Percentiles rank a stretch among this genome's conserved stretches.
Evolutionary conservation across 192 early-diverging fungal genomes (phyloP).

Genomic region (Gonapodya sp.): DNA sequence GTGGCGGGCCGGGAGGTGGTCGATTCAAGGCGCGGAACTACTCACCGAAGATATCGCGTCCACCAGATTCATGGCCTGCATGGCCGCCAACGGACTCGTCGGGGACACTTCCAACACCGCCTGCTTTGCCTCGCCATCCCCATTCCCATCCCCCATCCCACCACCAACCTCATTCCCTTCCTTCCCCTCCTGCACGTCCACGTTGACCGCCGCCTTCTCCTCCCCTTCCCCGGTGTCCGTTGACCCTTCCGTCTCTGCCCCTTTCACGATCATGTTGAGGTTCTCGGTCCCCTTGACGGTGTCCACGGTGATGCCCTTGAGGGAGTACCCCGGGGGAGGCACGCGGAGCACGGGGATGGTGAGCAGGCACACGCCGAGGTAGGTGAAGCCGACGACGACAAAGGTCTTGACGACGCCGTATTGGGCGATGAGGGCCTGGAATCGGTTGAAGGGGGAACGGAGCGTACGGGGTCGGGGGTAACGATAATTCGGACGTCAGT

Average conservation of each 20-base stretch:
- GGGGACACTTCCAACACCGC: not conserved
- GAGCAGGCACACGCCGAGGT: slow-evolving; percentile 8
- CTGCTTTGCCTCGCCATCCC: not conserved
- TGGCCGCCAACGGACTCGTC: slow-evolving; percentile 21
- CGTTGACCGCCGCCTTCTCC: not conserved
- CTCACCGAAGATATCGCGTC: slow-evolving; percentile 33
- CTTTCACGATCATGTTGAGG: not conserved
- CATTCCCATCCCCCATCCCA: not conserved
- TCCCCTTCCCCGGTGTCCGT: not conserved
- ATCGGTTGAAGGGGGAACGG: not conserved
- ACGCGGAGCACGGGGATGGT: slow-evolving; percentile 43
- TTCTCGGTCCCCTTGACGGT: slow-evolving; percentile 19
- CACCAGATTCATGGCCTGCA: slow-evolving; percentile 31
- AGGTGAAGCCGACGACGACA: slow-evolving; percentile 6
- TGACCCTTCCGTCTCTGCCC: slow-evolving; percentile 7
- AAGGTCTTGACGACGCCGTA: slow-evolving; percentile 2
- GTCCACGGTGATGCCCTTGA: slow-evolving; percentile 50
- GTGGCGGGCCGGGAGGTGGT: too few relatives aligned
- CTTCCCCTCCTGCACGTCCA: not conserved
- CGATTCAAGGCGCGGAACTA: not conserved
- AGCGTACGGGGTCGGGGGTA: not conserved
- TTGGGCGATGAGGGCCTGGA: slow-evolving; percentile 1
- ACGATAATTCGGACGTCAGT: not conserved
- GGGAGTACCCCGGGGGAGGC: slow-evolving; percentile 55
- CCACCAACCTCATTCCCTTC: not conserved